Base-by-base conservation (phyloP, 1,284 basidiomycete genomes). In the Sanghuangporus baumii region DNA sequence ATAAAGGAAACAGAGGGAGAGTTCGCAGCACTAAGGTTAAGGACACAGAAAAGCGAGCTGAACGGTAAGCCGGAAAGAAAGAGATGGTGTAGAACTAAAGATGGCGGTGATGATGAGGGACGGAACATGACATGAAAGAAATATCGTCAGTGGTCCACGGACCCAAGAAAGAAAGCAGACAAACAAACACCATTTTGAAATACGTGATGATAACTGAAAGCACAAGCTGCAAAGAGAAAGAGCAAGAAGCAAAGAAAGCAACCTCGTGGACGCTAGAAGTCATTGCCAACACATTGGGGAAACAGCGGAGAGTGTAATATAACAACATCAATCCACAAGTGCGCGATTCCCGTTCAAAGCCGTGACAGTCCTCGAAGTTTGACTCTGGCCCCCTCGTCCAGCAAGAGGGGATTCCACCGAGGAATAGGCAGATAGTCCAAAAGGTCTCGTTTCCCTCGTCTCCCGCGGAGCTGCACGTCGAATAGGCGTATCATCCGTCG, bases 401-500 rank as follows among this genome's bases (percentile, higher is more conserved):
- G 47, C 16, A 40, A 59, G 47, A 7, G 57, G 57, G 14, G 57
- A 59, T 18, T 59, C 57, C 16, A 38, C 23, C 37, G 38, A n/a
- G 36, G 26, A 12, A n/a, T 14, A 46, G 57, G 40, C n/a, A 37
- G 11, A 40, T 59, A 47, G 11, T 31, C 11, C 40, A 38, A 36
- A n/a, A 6, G 40, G 14, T 23, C 18, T 36, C 14, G 20, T 8
- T 34, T 37, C 31, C 23, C 51, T 54, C 20, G 37, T 37, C 20
- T 60, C 59, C 14, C 34, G 55, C 38, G 40, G n/a, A 16, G 63
- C 55, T 6, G 47, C 59, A 23, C 63, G 59, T 36, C 63, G 40
- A 23, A 65, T 65, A 16, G 63, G 63, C 34, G 63, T 65, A 52
- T 65, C 63, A 41, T 65, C 63, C n/a, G 18, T n/a, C 40, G 47